Evolutionary conservation across 1,284 basidiomycete genomes (phyloP), one percentile per base, ranked within the genome.

Genomic region (Ceratobasidium sp.): DNA sequence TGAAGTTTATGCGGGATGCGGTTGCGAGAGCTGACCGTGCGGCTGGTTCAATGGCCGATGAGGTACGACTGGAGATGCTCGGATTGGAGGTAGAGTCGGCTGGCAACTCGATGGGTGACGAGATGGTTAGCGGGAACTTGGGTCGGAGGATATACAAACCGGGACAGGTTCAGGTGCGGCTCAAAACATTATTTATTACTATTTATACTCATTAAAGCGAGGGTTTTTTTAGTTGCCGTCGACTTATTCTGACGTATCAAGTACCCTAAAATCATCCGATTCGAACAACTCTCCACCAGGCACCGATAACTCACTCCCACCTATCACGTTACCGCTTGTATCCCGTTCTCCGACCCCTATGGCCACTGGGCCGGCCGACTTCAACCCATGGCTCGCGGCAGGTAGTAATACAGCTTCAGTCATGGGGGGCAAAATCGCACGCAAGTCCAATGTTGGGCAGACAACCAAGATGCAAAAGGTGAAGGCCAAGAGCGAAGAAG

Each of bases 1-100:
- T 97, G 94, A 95, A 95, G 79, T 97, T 97, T 79, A 97, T 97
- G 95, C 88, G 91, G 77, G 90, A 94, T 70, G 94, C 92, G 0
- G 87, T 90, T 80, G 86, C 86, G 13, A 83, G 92, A 73, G 84
- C 88, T 69, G 82, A 86, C 74, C 81, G 78, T 15, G 83, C 82
- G 60, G 85, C 86, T 0, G 82, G 87, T 69, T 83, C 82, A 68
- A 84, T 86, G 72, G 86, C 85, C 12, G 89, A 90, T 69, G 90
- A 92, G 73, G 86, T 94, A 70, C 79, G 87, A 69, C 81, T 80
- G 71, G 90, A 93, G 74, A 81, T 95, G 75, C 73, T 72, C 25
- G 68, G 50, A 67, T 49, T 71, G 72, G 79, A 78, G 8, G 80
- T 79, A 8, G 80, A 79, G 2, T 80, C 78, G 3, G 79, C 77